Base-by-base conservation (phyloP, 2,329 filamentous ascomycete genomes). In the Pseudogymnoascus sp. region DNA sequence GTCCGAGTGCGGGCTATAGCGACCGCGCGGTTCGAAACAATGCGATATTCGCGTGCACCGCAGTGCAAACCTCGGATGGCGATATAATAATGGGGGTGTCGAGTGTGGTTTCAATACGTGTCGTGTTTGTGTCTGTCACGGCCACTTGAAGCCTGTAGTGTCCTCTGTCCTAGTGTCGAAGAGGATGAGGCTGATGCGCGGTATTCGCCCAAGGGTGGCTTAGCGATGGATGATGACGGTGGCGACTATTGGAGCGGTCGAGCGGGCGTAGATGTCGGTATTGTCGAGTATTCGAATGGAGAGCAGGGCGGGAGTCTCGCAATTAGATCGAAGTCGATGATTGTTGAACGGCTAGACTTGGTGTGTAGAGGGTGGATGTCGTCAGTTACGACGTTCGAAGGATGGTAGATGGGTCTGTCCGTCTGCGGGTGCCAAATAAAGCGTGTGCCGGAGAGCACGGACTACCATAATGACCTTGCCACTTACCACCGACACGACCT, bases 391-490 rank as follows among this genome's bases (percentile, higher is more conserved):
- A 53, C 47, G 47, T 33, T 25, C 47, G 47, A 33, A 35, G 28
- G 47, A 53, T 18, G 18, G 18, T 18, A 18, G 18, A 18, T 35
- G 47, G 47, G 47, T 35, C 47, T 53, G 22, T 25, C 22, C 22
- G 22, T 25, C 22, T 25, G 47, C 28, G 28, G 47, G 47, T 53
- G 47, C 47, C 47, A 53, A 53, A 53, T 28, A 53, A 53, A 53
- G 47, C 47, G 47, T 53, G 47, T 53, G 47, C 28, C 47, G 47
- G 47, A 53, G 47, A 53, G 47, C 47, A 53, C 47, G 47, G 47
- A 53, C 47, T 53, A 35, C 47, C 47, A 53, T 35, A 53, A 53
- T 53, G 47, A 53, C 47, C 47, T 53, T 53, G 47, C 47, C 47
- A 53, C 18, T 18, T 18, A 18, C 18, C 18, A 18, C 18, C 18